Evolutionary conservation across 116 monocot species (phyloP).

Genomic region (Cymodocea nodosa): DNA sequence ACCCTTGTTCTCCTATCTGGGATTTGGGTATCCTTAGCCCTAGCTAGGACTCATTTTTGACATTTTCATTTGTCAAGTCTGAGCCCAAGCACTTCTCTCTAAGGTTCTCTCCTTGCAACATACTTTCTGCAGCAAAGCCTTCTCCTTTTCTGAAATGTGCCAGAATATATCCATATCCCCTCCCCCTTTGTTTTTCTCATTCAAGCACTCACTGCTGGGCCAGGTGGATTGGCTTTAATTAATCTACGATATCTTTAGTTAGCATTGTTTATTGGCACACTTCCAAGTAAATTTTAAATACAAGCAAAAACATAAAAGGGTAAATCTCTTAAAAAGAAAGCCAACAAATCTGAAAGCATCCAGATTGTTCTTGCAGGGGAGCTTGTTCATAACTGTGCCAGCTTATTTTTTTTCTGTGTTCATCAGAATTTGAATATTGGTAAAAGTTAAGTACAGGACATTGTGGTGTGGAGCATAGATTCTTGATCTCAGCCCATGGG

Average conservation of each 20-base stretch:
- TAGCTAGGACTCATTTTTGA: conserved; percentile 16
- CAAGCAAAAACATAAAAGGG: too few species aligned
- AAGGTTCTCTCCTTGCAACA: conserved; percentile 24
- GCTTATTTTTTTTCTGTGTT: too few species aligned
- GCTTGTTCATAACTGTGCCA: too few species aligned
- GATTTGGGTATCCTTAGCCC: conserved; percentile 21
- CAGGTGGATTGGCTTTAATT: conserved; percentile 2
- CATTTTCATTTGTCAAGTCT: conserved; percentile 43
- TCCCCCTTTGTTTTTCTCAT: conserved; percentile 8
- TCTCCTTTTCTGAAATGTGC: conserved; percentile 23
- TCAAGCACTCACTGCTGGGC: conserved; percentile 5
- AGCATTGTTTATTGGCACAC: too few species aligned
- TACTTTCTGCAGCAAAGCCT: conserved; percentile 20
- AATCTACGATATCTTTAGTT: background rate
- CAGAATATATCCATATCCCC: conserved; percentile 21
- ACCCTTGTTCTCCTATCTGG: conserved; percentile 35
- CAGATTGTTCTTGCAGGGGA: too few species aligned
- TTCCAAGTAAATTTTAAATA: too few species aligned
- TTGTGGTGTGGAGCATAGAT: too few species aligned
- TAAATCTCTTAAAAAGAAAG: too few species aligned
- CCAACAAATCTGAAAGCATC: too few species aligned
- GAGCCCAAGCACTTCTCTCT: conserved; percentile 21
- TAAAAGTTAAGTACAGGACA: too few species aligned
- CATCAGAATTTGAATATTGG: too few species aligned
- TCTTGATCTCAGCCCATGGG: too few species aligned